These are phyloP conservation scores for Spinacia oleracea DNA, from an alignment of 179 eudicot genomes.

Conservation along the genomic window DNA sequence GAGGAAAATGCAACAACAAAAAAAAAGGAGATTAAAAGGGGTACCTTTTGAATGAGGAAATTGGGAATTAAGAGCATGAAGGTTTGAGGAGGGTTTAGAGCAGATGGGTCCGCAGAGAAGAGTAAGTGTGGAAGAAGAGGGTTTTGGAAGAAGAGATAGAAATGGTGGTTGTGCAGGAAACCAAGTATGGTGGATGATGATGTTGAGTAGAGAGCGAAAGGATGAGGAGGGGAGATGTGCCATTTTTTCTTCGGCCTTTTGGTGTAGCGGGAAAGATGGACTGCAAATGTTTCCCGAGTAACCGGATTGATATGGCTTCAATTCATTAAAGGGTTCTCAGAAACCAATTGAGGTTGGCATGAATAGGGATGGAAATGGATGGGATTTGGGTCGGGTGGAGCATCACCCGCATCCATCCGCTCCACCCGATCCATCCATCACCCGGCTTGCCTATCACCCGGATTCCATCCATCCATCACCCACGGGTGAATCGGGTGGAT, in stretches of 20 bases:
- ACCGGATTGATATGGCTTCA: too few species aligned
- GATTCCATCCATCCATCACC: too few species aligned
- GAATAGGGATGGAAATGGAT: too few species aligned
- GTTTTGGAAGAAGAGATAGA: conserved; percentile 33
- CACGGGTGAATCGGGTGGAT: too few species aligned
- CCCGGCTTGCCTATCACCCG: too few species aligned
- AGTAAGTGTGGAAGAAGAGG: conserved; percentile 19
- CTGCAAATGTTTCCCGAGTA: too few species aligned
- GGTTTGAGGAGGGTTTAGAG: conserved; percentile 29
- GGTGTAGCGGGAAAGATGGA: background rate
- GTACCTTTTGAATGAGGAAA: conserved; percentile 32
- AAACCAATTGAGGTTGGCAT: too few species aligned
- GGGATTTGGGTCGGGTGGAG: too few species aligned
- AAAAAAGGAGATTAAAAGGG: background rate
- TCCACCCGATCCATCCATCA: too few species aligned
- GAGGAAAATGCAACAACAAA: background rate
- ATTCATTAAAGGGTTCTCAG: too few species aligned
- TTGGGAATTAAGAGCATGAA: conserved; percentile 30
- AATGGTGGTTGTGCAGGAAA: conserved; percentile 18
- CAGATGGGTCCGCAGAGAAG: conserved; percentile 26
- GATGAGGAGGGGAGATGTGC: conserved; percentile 26
- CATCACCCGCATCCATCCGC: too few species aligned
- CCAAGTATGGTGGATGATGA: conserved; percentile 25
- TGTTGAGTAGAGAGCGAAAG: conserved; percentile 32
- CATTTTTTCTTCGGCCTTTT: conserved; percentile 19